These are phyloP conservation scores for Aureobasidium uvarum DNA, from an alignment of 2,329 filamentous ascomycete genomes.

Conservation along the genomic window DNA sequence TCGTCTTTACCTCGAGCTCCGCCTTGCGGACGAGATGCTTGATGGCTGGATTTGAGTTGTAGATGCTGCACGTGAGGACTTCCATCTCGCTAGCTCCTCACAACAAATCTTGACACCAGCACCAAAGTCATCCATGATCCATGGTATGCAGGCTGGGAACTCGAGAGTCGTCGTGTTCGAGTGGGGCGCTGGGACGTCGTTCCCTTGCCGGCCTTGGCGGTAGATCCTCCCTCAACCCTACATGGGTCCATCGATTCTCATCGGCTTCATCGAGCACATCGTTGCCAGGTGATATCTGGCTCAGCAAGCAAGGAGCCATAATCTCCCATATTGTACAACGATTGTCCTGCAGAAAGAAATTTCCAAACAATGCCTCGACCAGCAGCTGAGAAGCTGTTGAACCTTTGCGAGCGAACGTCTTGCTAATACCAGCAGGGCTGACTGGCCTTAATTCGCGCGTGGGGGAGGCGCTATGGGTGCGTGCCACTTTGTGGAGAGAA, in stretches of 20 bases:
- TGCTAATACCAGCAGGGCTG: conserved; percentile 17
- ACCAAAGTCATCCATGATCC: background rate
- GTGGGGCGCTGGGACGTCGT: background rate
- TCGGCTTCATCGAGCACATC: conserved; percentile 11
- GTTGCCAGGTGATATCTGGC: conserved; percentile 15
- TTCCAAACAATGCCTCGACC: conserved; percentile 1
- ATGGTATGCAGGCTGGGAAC: conserved; percentile 6
- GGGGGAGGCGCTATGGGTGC: conserved; percentile 7
- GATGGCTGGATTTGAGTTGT: conserved; percentile 10
- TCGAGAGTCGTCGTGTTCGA: conserved; percentile 17
- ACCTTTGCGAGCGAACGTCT: background rate
- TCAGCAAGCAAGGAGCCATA: conserved; percentile 7
- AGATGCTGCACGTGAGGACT: too few species aligned
- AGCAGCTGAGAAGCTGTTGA: conserved; percentile 1
- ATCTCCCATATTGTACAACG: conserved; percentile 1
- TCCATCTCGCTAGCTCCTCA: background rate
- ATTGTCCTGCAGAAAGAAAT: background rate
- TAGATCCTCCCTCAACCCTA: conserved; percentile 3
- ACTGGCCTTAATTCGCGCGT: conserved; percentile 15
- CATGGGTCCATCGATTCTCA: conserved; percentile 15
- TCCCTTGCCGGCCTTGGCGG: conserved; percentile 18
- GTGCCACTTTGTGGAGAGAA: conserved; percentile 24
- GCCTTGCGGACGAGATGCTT: background rate
- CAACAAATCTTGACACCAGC: conserved; percentile 5
- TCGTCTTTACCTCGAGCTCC: conserved; percentile 2